Percentiles rank a stretch among this genome's conserved stretches.
Conservation (phyloP, 2,329 filamentous ascomycete genomes). For the Stagonosporopsis vannaccii region DNA sequence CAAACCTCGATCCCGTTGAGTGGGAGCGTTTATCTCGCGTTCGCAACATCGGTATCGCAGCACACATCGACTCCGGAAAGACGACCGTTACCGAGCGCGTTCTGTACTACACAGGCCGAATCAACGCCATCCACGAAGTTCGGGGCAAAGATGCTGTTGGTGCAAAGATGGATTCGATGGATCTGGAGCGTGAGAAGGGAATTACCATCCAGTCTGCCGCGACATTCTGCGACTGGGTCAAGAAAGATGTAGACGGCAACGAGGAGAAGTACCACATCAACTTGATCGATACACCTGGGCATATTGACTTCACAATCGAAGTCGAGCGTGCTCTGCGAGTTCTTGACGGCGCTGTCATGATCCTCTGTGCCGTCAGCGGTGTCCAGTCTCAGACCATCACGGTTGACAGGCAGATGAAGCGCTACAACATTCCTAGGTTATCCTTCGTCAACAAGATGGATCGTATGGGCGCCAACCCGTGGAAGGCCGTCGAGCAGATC, state of each 20-base stretch:
- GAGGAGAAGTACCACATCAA: slow-evolving; percentile 97
- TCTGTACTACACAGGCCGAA: slow-evolving; percentile 96
- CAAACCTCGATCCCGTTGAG: slow-evolving; percentile 83
- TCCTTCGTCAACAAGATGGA: slow-evolving; percentile 99
- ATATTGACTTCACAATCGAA: slow-evolving; percentile 99
- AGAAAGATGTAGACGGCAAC: slow-evolving; percentile 72
- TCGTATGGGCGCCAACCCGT: slow-evolving; percentile 96
- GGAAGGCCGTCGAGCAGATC: slow-evolving; percentile 97
- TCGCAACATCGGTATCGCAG: slow-evolving; percentile 97
- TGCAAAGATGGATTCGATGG: slow-evolving; percentile 99
- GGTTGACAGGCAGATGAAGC: slow-evolving; percentile 97
- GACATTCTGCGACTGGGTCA: slow-evolving; percentile 97
- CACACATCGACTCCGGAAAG: slow-evolving; percentile 98
- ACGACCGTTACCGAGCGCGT: slow-evolving; percentile 96
- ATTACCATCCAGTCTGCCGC: slow-evolving; percentile 99
- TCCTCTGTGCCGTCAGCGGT: slow-evolving; percentile 94
- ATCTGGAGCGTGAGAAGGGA: slow-evolving; percentile 95
- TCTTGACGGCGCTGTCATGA: slow-evolving; percentile 96
- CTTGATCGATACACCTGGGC: slow-evolving; percentile 96
- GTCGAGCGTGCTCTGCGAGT: slow-evolving; percentile 95
- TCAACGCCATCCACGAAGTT: slow-evolving; percentile 97
- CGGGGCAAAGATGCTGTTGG: slow-evolving; percentile 92
- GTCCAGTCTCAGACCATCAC: slow-evolving; percentile 99
- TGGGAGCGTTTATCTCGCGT: slow-evolving; percentile 79
- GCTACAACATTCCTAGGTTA: slow-evolving; percentile 94